Evolutionary conservation across 352 stramenopile species (phyloP).

Genomic region (Phytophthora uliginosa): DNA sequence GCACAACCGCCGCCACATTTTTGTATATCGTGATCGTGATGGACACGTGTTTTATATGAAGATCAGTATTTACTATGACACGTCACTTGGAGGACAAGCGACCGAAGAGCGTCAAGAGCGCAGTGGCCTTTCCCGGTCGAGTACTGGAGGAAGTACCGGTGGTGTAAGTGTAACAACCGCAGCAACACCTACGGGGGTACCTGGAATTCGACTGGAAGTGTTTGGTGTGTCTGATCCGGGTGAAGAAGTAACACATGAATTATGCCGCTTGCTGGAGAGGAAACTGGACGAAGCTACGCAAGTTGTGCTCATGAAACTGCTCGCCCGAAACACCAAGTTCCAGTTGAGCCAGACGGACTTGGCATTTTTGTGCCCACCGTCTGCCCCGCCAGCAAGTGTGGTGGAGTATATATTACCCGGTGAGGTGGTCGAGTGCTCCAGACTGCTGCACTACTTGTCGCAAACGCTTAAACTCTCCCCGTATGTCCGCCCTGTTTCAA

Average conservation of each 20-base stretch:
- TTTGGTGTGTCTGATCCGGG: conserved; percentile 85
- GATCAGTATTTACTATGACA: conserved; percentile 71
- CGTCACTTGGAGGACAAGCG: conserved; percentile 8
- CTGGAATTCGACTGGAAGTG: conserved; percentile 82
- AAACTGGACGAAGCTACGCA: conserved; percentile 91
- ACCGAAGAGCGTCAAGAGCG: conserved; percentile 42
- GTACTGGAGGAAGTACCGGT: conserved; percentile 31
- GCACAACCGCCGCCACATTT: conserved; percentile 89
- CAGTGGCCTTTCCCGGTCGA: conserved; percentile 26
- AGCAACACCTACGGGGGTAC: conserved; percentile 21
- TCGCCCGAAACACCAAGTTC: conserved; percentile 89
- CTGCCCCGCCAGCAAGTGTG: conserved; percentile 43
- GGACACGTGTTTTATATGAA: conserved; percentile 93
- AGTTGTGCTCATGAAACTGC: conserved; percentile 88
- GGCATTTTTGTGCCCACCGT: conserved; percentile 79
- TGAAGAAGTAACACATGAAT: conserved; percentile 88
- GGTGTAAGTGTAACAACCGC: conserved; percentile 17
- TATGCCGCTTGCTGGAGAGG: conserved; percentile 83
- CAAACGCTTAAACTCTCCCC: conserved; percentile 66
- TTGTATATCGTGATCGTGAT: conserved; percentile 88
- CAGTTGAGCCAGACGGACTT: conserved; percentile 81
- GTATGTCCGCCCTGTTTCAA: conserved; percentile 67
- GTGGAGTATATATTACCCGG: conserved; percentile 57
- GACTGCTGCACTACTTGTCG: conserved; percentile 66
- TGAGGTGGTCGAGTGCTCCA: conserved; percentile 44